Conservation (phyloP, 2,329 filamentous ascomycete genomes). For the Orbilia javanica region DNA sequence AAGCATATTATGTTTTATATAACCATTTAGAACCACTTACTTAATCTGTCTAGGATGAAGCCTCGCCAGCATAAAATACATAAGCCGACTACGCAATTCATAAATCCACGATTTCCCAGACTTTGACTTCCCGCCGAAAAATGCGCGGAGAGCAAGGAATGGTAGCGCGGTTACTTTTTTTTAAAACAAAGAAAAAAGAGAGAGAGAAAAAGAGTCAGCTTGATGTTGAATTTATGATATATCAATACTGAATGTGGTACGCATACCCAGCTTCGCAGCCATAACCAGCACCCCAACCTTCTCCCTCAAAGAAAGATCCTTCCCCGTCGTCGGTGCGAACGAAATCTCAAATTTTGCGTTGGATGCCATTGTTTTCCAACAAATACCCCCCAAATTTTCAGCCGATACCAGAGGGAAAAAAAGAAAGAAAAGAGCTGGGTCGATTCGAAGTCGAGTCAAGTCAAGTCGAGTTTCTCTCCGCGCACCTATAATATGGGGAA, state of each 20-base stretch:
- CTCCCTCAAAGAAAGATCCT: constrained; percentile 25
- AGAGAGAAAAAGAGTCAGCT: too few species aligned
- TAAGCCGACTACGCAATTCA: constrained; percentile 29
- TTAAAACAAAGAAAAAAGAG: too few species aligned
- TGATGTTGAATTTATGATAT: too few species aligned
- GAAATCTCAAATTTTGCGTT: constrained; percentile 41
- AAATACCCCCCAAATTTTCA: not conserved
- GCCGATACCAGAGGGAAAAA: too few species aligned
- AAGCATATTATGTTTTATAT: too few species aligned
- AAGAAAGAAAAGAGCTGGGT: constrained; percentile 1
- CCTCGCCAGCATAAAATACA: constrained; percentile 39
- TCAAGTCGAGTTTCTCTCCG: too few species aligned
- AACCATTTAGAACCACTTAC: too few species aligned
- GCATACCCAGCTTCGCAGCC: constrained; percentile 39
- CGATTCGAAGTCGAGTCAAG: too few species aligned
- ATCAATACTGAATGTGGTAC: not conserved
- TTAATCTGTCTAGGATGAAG: constrained; percentile 42
- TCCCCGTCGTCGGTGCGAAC: constrained; percentile 33
- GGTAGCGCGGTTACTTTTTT: constrained; percentile 44
- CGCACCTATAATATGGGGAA: too few species aligned
- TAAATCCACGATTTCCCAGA: constrained; percentile 52
- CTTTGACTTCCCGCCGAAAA: constrained; percentile 23
- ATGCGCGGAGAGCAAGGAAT: constrained; percentile 3
- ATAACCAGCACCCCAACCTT: constrained; percentile 27
- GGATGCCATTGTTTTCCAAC: constrained; percentile 18